These are phyloP conservation scores for Cocos nucifera DNA, from an alignment of 176 grass and related monocot species.

Conservation along the genomic window DNA sequence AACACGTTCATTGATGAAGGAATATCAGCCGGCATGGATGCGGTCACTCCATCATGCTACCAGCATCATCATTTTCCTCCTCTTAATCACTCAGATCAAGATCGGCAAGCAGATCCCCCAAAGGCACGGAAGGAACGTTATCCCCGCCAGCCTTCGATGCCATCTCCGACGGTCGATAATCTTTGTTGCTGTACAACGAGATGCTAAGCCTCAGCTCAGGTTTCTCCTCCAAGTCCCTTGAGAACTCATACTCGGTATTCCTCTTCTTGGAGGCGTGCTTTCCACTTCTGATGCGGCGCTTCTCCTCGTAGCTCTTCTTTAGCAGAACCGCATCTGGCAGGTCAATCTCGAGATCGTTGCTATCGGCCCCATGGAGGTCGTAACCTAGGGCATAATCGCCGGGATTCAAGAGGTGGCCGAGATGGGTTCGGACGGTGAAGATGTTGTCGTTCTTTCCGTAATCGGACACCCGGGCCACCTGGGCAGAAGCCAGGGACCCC, in stretches of 20 bases:
- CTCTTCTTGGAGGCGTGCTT: slow-evolving; percentile 54
- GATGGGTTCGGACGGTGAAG: slow-evolving; percentile 63
- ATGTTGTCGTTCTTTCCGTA: slow-evolving; percentile 74
- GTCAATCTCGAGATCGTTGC: slow-evolving; percentile 48
- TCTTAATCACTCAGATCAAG: slow-evolving; percentile 48
- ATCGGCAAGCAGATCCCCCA: slow-evolving; percentile 72
- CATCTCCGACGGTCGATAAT: slow-evolving; percentile 65
- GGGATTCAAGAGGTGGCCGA: slow-evolving; percentile 63
- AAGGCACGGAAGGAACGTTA: slow-evolving; percentile 45
- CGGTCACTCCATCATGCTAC: slow-evolving; percentile 32
- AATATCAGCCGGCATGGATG: not conserved
- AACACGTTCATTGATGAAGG: no score
- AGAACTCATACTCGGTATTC: slow-evolving; percentile 51
- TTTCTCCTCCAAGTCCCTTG: slow-evolving; percentile 49
- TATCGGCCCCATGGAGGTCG: slow-evolving; percentile 64
- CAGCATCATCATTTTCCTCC: slow-evolving; percentile 9
- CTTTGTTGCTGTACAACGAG: slow-evolving; percentile 52
- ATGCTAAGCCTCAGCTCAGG: slow-evolving; percentile 39
- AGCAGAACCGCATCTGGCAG: slow-evolving; percentile 73
- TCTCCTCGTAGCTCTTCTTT: slow-evolving; percentile 94
- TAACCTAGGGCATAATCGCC: slow-evolving; percentile 87
- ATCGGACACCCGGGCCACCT: slow-evolving; percentile 61
- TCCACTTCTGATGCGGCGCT: slow-evolving; percentile 27
- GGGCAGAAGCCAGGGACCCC: slow-evolving; percentile 59
- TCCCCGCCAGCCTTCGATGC: slow-evolving; percentile 52